Conservation (phyloP, 768 basidiomycete genomes). For the Solioccasus polychromus region DNA sequence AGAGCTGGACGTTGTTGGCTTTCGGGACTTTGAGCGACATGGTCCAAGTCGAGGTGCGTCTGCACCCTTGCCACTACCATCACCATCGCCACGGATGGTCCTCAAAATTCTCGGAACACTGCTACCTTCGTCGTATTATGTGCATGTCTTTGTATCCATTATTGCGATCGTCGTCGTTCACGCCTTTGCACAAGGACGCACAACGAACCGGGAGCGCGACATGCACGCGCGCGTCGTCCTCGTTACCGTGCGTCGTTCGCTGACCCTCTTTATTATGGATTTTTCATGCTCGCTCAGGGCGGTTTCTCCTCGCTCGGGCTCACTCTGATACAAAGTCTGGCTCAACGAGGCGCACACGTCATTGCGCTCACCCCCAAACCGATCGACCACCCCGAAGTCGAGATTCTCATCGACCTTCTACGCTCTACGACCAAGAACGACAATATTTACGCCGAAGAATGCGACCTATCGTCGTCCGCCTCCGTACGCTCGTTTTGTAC, state of each 20-base stretch:
- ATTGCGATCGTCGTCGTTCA: conserved; percentile 46
- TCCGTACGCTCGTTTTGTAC: conserved; percentile 70
- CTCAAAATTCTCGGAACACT: conserved; percentile 45
- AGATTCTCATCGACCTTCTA: conserved; percentile 63
- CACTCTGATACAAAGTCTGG: conserved; percentile 62
- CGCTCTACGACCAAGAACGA: conserved; percentile 71
- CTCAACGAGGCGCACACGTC: conserved; percentile 73
- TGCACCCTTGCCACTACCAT: too few relatives aligned
- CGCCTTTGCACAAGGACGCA: conserved; percentile 64
- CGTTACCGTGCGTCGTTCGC: conserved; percentile 53
- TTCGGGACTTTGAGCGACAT: conserved; percentile 98
- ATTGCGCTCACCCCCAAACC: conserved; percentile 68
- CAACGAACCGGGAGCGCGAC: conserved; percentile 70
- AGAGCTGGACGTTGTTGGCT: conserved; percentile 82
- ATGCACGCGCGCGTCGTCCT: conserved; percentile 70
- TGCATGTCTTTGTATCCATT: conserved; percentile 48
- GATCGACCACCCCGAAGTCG: conserved; percentile 44
- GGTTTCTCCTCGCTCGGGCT: conserved; percentile 73
- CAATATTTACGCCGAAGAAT: conserved; percentile 75
- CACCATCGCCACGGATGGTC: too few relatives aligned
- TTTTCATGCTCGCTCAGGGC: conserved; percentile 45
- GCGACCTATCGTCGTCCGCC: conserved; percentile 62
- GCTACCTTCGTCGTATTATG: conserved; percentile 57
- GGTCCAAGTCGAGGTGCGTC: conserved; percentile 18
- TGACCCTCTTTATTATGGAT: not conserved